Evolutionary conservation across 177 flowering plant genomes (phyloP).

Genomic region (Tripterygium wilfordii): DNA sequence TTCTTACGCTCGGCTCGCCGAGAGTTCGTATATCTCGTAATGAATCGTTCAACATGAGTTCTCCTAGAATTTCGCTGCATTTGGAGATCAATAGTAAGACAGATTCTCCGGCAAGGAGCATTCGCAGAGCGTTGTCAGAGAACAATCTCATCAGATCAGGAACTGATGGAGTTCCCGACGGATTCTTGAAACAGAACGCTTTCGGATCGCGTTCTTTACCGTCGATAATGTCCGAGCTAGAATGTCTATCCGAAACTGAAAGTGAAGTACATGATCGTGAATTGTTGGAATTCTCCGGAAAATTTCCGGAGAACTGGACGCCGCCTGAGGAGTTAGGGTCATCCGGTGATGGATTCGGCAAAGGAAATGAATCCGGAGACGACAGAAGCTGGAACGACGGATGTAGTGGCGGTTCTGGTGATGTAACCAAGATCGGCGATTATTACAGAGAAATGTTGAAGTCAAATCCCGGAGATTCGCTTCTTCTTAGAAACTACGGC

Average conservation of each 20-base stretch:
- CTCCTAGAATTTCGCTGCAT: conserved; percentile 29
- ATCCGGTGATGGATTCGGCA: conserved; percentile 37
- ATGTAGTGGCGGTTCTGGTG: not conserved
- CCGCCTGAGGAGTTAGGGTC: conserved; percentile 31
- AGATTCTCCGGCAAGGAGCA: conserved; percentile 1
- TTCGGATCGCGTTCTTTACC: conserved; percentile 27
- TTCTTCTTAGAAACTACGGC: conserved; percentile 71
- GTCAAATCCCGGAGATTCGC: conserved; percentile 54
- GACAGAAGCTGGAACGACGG: conserved; percentile 9
- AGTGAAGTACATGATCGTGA: conserved; percentile 1
- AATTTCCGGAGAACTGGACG: conserved; percentile 15
- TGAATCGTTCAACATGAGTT: conserved; percentile 17
- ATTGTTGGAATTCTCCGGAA: conserved; percentile 5
- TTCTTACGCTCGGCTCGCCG: conserved; percentile 18
- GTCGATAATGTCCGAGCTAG: conserved; percentile 32
- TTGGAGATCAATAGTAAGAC: conserved; percentile 13
- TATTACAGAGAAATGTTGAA: conserved; percentile 63
- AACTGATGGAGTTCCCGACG: not conserved
- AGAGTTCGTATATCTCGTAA: conserved; percentile 13
- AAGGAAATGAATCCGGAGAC: conserved; percentile 23
- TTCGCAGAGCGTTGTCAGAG: conserved; percentile 43
- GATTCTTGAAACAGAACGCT: conserved; percentile 1
- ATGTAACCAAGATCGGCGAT: conserved; percentile 33
- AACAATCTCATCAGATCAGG: conserved; percentile 26
- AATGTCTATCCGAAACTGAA: too few relatives aligned